Evolutionary conservation across 2,329 filamentous ascomycete genomes (phyloP).

Genomic region (Verticillium tricorpus): DNA sequence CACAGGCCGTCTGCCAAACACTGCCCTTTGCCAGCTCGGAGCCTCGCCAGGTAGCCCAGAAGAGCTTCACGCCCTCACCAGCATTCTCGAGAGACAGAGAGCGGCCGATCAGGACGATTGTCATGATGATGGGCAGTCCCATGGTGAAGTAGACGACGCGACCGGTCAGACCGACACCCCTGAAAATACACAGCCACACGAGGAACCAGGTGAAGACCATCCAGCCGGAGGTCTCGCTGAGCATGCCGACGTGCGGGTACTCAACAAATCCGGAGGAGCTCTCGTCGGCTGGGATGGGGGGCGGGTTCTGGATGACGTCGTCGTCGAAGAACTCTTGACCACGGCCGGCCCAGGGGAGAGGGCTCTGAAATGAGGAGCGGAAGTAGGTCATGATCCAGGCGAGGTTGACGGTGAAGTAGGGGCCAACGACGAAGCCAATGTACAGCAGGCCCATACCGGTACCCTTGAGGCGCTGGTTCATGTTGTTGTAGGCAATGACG

Average conservation of each 20-base stretch:
- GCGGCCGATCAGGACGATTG: slow-evolving; percentile 51
- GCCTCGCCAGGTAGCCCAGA: slow-evolving; percentile 41
- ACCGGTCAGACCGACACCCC: slow-evolving; percentile 52
- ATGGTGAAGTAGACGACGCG: slow-evolving; percentile 60
- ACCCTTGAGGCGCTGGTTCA: slow-evolving; percentile 48
- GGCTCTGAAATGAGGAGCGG: slow-evolving; percentile 48
- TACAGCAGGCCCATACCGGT: slow-evolving; percentile 47
- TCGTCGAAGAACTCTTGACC: slow-evolving; percentile 48
- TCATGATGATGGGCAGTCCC: slow-evolving; percentile 53
- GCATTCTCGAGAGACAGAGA: slow-evolving; percentile 51
- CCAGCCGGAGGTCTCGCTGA: slow-evolving; percentile 56
- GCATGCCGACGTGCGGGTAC: slow-evolving; percentile 40
- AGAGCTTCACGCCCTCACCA: slow-evolving; percentile 43
- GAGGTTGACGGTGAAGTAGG: slow-evolving; percentile 53
- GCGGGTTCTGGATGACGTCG: slow-evolving; percentile 43
- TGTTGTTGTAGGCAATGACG: slow-evolving; percentile 49
- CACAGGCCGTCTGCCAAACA: slow-evolving; percentile 56
- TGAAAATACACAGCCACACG: slow-evolving; percentile 56
- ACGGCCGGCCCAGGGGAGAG: slow-evolving; percentile 47
- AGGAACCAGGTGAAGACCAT: slow-evolving; percentile 53
- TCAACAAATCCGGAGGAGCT: slow-evolving; percentile 36
- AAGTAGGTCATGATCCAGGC: slow-evolving; percentile 59
- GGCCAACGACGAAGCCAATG: slow-evolving; percentile 49
- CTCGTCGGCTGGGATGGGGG: slow-evolving; percentile 33
- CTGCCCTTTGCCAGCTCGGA: slow-evolving; percentile 43